Base-by-base conservation (phyloP, 176 grass and related monocot genomes). In the Oryza glaberrima region DNA sequence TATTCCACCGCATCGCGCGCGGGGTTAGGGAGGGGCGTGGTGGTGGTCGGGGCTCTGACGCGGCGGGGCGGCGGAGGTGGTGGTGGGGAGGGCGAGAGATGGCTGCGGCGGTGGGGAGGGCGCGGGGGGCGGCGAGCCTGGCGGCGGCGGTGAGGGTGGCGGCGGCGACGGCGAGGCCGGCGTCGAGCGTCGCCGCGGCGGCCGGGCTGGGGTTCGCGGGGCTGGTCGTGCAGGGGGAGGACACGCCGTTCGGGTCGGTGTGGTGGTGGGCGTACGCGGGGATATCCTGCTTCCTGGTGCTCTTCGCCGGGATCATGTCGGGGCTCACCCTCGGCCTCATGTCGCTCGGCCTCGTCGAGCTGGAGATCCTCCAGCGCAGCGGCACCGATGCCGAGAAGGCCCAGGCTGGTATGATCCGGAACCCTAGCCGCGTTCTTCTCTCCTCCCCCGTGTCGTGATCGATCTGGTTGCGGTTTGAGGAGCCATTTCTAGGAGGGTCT, bases 241-340 rank as follows among this genome's bases (percentile, higher is more conserved):
- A 96, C 83, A 99, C 91, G 17, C 68, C 90, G 65, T 92, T 96
- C 84, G 94, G 91, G 41, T 86, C 94, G 60, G 5, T 92, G 20
- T 78, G 41, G 83, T 99, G 97, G 97, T 94, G 75, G 81, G 66
- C 70, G 64, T 85, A 99, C 86, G 92, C 97, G 4, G 97, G 97
- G 70, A 83, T 88, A 43, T 99, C 94, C 71, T 92, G 86, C 90
- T 40, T 96, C 22, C 94, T 99, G 44, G 97, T 99, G 44, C 91
- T 99, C 77, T 99, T 99, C 76, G 97, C 97, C 19, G 97, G 97
- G 68, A 99, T 99, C 86, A 99, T 99, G 97, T 99, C 97, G 44
- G 97, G 97, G 11, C 94, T 99, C 78, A 99, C 97, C 45, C 94
- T 99, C 12, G 97, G 97, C 1, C 88, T 99, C 78, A 99, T 99